Percentiles rank a stretch among this genome's conserved stretches.
Evolutionary conservation across 2,329 filamentous ascomycete species (phyloP).

Genomic region (Colletotrichum zoysiae): DNA sequence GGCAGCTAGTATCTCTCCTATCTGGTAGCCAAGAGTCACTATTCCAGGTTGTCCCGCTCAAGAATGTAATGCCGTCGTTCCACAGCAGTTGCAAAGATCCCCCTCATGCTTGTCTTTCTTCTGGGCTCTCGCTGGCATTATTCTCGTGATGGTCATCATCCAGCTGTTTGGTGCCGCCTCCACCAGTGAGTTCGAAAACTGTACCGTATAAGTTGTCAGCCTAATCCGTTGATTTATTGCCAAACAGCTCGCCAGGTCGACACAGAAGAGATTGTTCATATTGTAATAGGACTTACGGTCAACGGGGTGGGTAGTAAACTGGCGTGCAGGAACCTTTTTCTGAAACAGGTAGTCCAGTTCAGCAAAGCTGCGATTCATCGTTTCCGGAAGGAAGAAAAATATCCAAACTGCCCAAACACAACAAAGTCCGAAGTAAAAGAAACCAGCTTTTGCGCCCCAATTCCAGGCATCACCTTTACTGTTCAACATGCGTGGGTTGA

Average conservation of each 20-base stretch:
- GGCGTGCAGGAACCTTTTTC: conserved; percentile 49
- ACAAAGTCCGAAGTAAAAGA: conserved; percentile 55
- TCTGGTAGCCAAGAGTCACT: not conserved
- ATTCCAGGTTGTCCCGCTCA: too few species aligned
- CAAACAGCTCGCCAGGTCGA: not conserved
- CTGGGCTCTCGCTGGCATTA: conserved; percentile 6
- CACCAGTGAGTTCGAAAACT: conserved; percentile 40
- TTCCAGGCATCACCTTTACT: conserved; percentile 47
- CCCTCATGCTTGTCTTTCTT: conserved; percentile 1
- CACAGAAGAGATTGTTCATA: too few species aligned
- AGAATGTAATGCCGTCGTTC: not conserved
- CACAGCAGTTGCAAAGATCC: not conserved
- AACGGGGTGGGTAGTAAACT: conserved; percentile 49
- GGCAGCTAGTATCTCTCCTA: too few species aligned
- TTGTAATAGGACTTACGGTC: conserved; percentile 46
- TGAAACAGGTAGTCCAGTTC: conserved; percentile 64
- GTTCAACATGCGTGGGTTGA: conserved; percentile 54
- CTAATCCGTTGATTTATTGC: too few species aligned
- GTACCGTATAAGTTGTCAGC: conserved; percentile 3
- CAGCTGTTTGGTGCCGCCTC: conserved; percentile 1
- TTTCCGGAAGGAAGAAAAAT: conserved; percentile 60
- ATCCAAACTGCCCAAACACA: conserved; percentile 57
- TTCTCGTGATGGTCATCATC: conserved; percentile 10
- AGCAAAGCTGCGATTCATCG: conserved; percentile 58
- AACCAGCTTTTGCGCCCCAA: conserved; percentile 55